A percentile compares a stretch with the other conserved stretches of the same genome.
These are phyloP conservation scores for Oleoguttula mirabilis DNA, from an alignment of 495 filamentous ascomycete species.

Conservation along the genomic window DNA sequence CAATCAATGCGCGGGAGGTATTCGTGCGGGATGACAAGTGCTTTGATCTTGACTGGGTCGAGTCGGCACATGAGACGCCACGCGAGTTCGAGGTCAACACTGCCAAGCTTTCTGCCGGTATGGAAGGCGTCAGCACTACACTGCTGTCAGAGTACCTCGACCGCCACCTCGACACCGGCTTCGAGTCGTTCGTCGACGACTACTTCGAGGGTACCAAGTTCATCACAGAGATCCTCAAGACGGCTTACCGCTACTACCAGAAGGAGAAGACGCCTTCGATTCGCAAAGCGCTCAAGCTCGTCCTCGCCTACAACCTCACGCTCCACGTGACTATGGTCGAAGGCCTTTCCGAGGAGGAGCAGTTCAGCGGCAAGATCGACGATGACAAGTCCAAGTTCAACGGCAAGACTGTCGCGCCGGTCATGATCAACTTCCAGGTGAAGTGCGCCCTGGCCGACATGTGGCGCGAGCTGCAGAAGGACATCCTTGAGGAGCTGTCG, in stretches of 20 bases:
- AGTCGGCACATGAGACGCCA: constrained; percentile 57
- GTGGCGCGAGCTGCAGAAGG: constrained; percentile 93
- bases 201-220: constrained; percentile 91
- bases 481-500: constrained; percentile 84
- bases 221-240: constrained; percentile 87
- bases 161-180: constrained; percentile 76
- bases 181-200: constrained; percentile 83
- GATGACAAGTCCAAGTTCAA: constrained; percentile 65
- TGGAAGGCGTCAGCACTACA: constrained; percentile 65
- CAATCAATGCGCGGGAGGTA: constrained; percentile 80
- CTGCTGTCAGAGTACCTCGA: constrained; percentile 80
- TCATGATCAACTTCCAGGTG: constrained; percentile 98
- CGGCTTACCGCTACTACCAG: constrained; percentile 75
- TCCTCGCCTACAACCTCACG: constrained; percentile 86
- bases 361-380: constrained; percentile 65
- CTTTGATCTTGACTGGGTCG: constrained; percentile 84
- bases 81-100: constrained; percentile 73
- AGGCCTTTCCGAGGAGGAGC: constrained; percentile 67
- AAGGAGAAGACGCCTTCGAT: constrained; percentile 74
- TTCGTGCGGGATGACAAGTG: constrained; percentile 83
- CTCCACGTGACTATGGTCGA: constrained; percentile 85
- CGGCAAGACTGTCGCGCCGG: constrained; percentile 79
- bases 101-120: constrained; percentile 70
- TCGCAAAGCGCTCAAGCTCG: constrained; percentile 80
- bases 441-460: constrained; percentile 88